phyloP scores from a whole-genome alignment of 2,329 filamentous ascomycete species.

The Aspergillus floridensis region DNA sequence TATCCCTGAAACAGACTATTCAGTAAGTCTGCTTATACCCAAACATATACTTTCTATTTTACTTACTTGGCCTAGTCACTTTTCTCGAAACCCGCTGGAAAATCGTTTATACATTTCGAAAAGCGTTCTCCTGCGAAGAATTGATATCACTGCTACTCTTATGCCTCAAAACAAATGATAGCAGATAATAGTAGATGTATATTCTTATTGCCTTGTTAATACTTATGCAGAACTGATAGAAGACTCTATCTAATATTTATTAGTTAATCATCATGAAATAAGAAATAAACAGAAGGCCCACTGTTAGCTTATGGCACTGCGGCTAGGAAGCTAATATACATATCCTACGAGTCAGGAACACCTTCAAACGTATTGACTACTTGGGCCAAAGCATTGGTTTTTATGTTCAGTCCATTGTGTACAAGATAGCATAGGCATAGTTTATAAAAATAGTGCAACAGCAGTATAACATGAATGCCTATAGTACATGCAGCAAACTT shows the following conservation, averaged over 20 bases:
- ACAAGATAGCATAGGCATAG: neutral
- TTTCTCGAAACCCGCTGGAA: conserved; percentile 70
- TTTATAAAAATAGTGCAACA: neutral
- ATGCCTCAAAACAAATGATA: neutral
- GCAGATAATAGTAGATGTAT: neutral
- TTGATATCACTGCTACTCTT: conserved; percentile 17
- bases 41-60: neutral
- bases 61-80: conserved; percentile 47
- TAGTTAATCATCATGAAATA: too few species aligned
- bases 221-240: neutral
- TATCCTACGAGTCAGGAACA: too few species aligned
- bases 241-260: neutral
- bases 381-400: too few species aligned
- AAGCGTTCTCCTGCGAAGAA: conserved; percentile 30
- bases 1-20: conserved; percentile 56
- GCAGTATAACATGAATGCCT: neutral
- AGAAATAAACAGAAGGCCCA: too few species aligned
- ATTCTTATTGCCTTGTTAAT: neutral
- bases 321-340: too few species aligned
- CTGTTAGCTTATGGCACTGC: too few species aligned
- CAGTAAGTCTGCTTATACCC: conserved; percentile 34
- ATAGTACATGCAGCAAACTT: neutral
- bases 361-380: too few species aligned
- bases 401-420: neutral
- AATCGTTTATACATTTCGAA: conserved; percentile 74